Evolutionary conservation across 192 early-diverging fungal genomes (phyloP).

Genomic region (Physocladia obscura): DNA sequence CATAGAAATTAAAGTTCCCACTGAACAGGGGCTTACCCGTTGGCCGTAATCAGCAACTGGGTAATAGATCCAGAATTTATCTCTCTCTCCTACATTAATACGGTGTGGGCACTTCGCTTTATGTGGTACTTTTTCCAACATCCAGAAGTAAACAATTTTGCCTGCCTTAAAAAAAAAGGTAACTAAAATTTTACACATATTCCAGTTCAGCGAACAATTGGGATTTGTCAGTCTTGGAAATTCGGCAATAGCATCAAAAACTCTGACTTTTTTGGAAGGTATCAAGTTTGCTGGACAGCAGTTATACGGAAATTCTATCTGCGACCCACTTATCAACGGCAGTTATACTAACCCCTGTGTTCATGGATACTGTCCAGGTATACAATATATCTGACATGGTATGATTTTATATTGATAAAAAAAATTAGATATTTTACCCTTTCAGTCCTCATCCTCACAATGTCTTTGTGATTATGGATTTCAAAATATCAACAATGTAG

Average conservation of each 20-base stretch:
- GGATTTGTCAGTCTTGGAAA: background rate
- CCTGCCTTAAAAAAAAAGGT: too few relatives aligned
- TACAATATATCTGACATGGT: too few relatives aligned
- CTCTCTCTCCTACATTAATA: background rate
- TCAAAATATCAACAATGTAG: background rate
- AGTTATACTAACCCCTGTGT: background rate
- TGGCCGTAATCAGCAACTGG: background rate
- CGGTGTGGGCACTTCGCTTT: background rate
- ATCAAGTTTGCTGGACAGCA: background rate
- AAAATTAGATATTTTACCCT: background rate
- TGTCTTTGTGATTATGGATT: background rate
- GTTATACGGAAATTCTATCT: background rate
- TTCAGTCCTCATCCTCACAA: background rate
- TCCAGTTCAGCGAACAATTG: background rate
- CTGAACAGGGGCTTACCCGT: background rate
- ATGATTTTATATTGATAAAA: too few relatives aligned
- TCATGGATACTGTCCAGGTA: background rate
- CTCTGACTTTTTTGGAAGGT: background rate
- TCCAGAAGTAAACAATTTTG: too few relatives aligned
- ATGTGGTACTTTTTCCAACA: background rate
- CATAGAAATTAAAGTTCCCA: background rate
- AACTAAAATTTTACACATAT: background rate
- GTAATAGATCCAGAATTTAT: background rate
- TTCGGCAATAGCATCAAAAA: background rate
- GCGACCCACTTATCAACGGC: background rate